Conservation (phyloP, 176 grass and related monocot species). For the Raddia guianensis region DNA sequence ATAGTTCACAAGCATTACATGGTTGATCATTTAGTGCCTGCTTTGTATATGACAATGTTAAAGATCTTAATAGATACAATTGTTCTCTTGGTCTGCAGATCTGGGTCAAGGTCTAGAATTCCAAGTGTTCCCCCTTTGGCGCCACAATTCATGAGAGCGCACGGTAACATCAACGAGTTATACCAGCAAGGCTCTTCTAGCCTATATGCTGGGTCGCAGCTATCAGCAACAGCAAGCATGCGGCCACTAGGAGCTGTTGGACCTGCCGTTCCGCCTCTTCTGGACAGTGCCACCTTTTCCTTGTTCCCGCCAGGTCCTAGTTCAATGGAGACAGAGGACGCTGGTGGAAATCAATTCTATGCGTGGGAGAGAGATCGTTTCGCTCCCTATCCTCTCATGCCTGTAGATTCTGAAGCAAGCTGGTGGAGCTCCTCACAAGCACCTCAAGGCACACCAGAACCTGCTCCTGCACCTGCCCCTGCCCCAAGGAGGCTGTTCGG, state of each 20-base stretch:
- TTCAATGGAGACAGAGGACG: slow-evolving; percentile 47
- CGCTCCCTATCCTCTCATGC: slow-evolving; percentile 46
- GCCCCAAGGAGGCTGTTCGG: slow-evolving; percentile 16
- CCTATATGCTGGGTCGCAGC: slow-evolving; percentile 34
- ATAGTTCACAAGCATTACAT: slow-evolving; percentile 18
- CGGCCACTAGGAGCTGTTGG: slow-evolving; percentile 34
- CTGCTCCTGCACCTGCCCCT: slow-evolving; percentile 16
- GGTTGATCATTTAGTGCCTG: neutral
- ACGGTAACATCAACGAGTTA: slow-evolving; percentile 50
- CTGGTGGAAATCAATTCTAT: slow-evolving; percentile 50
- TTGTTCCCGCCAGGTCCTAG: slow-evolving; percentile 43
- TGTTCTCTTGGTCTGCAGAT: slow-evolving; percentile 45
- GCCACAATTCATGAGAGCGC: slow-evolving; percentile 53
- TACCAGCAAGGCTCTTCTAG: slow-evolving; percentile 51
- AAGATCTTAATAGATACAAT: neutral
- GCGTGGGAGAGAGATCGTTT: slow-evolving; percentile 59
- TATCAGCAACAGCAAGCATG: slow-evolving; percentile 41
- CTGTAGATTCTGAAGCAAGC: slow-evolving; percentile 51
- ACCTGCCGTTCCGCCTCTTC: slow-evolving; percentile 2
- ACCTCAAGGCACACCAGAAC: slow-evolving; percentile 17
- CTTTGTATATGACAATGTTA: neutral
- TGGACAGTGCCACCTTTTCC: slow-evolving; percentile 40
- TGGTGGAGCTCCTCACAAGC: slow-evolving; percentile 50
- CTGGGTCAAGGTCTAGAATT: slow-evolving; percentile 51
- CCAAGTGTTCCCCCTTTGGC: slow-evolving; percentile 50